Evolutionary conservation across 2,329 filamentous ascomycete genomes (phyloP).

Genomic region (Pseudopyricularia javanii): DNA sequence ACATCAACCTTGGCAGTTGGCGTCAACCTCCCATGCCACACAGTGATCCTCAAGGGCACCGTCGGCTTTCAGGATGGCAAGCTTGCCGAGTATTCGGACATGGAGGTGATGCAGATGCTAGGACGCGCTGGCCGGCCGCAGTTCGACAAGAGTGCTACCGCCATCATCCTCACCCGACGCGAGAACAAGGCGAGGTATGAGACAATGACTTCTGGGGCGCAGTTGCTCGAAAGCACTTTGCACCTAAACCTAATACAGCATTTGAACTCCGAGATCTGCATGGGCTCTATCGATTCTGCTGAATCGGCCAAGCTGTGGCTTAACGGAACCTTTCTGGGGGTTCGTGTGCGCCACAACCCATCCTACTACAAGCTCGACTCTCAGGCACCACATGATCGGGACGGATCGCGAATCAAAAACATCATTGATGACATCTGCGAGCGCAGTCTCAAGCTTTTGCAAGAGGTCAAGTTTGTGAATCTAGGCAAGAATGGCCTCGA

Average conservation of each 20-base stretch:
- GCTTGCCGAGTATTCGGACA: slow-evolving; percentile 61
- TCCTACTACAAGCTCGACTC: slow-evolving; percentile 48
- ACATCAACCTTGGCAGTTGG: slow-evolving; percentile 78
- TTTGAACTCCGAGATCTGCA: slow-evolving; percentile 69
- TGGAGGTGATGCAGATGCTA: slow-evolving; percentile 87
- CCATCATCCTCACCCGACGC: slow-evolving; percentile 67
- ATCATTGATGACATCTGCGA: slow-evolving; percentile 59
- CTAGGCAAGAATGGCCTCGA: slow-evolving; percentile 10
- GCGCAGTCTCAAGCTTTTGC: slow-evolving; percentile 53
- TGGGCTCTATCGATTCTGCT: slow-evolving; percentile 58
- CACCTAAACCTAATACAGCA: slow-evolving; percentile 74
- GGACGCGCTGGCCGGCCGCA: slow-evolving; percentile 74
- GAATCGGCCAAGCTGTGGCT: slow-evolving; percentile 63
- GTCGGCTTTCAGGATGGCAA: slow-evolving; percentile 48
- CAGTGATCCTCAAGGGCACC: slow-evolving; percentile 75
- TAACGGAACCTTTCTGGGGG: slow-evolving; percentile 62
- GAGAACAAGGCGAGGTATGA: slow-evolving; percentile 56
- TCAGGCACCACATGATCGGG: slow-evolving; percentile 25
- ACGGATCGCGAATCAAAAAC: slow-evolving; percentile 30
- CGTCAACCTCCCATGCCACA: slow-evolving; percentile 72
- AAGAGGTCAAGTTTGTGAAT: slow-evolving; percentile 42
- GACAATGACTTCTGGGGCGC: slow-evolving; percentile 59
- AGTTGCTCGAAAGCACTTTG: slow-evolving; percentile 64
- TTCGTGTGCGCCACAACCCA: slow-evolving; percentile 61
- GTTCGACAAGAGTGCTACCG: slow-evolving; percentile 64